These are phyloP conservation scores for Serendipita indica DNA, from an alignment of 768 basidiomycete genomes.

Conservation along the genomic window DNA sequence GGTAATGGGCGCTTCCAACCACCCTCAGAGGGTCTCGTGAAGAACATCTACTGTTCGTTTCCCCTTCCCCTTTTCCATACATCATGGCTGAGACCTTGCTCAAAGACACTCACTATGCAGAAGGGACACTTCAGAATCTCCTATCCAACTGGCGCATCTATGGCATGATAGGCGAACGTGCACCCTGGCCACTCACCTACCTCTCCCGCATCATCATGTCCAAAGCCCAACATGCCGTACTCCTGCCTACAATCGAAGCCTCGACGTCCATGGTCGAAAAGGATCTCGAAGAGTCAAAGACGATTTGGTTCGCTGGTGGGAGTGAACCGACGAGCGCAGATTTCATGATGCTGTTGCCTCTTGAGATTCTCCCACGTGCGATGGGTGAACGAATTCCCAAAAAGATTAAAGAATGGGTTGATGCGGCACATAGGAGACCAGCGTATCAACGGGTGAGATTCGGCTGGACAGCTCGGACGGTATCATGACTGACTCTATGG, in stretches of 20 bases:
- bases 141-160: constrained; percentile 12
- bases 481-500: too few relatives aligned
- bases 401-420: constrained; percentile 25
- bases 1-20: constrained; percentile 17
- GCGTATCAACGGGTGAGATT: constrained; percentile 24
- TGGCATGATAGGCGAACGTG: constrained; percentile 5
- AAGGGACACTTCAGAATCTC: constrained; percentile 16
- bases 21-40: not conserved
- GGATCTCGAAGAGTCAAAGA: constrained; percentile 22
- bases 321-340: constrained; percentile 31
- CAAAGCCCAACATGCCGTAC: not conserved
- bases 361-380: constrained; percentile 20
- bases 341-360: constrained; percentile 30
- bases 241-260: not conserved
- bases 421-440: constrained; percentile 25
- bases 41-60: not conserved
- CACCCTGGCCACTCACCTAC: constrained; percentile 14
- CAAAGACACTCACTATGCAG: constrained; percentile 16
- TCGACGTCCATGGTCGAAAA: constrained; percentile 22
- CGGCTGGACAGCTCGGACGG: too few relatives aligned
- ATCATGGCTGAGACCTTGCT: not conserved
- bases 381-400: constrained; percentile 20
- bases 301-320: constrained; percentile 26
- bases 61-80: not conserved
- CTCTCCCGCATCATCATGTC: constrained; percentile 15